Evolutionary conservation across 495 filamentous ascomycete species (phyloP).

Genomic region (Xylaria sp.): DNA sequence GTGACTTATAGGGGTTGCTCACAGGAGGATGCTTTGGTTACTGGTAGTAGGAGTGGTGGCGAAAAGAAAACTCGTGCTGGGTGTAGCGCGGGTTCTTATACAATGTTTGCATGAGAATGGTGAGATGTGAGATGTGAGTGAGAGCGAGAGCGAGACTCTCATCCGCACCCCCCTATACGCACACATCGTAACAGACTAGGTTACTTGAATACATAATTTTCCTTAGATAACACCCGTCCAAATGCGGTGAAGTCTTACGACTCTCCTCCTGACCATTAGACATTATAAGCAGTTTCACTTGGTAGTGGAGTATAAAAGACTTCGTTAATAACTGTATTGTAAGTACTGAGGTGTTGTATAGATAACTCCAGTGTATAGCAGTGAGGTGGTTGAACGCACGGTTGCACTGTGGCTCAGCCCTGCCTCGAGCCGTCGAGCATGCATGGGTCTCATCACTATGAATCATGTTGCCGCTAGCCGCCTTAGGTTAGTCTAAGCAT

Average conservation of each 20-base stretch:
- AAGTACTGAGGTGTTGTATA: too few species aligned
- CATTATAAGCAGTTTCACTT: not conserved
- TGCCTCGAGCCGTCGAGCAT: not conserved
- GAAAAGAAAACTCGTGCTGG: not conserved
- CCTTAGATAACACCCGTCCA: not conserved
- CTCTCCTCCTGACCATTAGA: not conserved
- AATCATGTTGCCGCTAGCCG: conserved; percentile 27
- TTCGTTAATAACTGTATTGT: not conserved
- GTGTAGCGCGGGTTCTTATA: conserved; percentile 7
- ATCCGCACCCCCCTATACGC: not conserved
- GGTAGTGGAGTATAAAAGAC: not conserved
- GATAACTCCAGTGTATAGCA: too few species aligned
- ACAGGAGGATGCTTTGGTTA: not conserved
- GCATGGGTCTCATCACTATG: conserved; percentile 26
- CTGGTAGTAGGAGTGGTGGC: not conserved
- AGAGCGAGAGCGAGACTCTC: not conserved
- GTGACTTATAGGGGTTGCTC: conserved; percentile 2
- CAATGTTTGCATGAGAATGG: too few species aligned
- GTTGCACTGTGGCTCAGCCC: conserved; percentile 18
- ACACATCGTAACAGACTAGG: not conserved
- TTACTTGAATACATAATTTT: too few species aligned
- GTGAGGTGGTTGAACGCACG: too few species aligned
- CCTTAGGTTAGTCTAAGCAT: not conserved
- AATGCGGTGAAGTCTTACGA: not conserved
- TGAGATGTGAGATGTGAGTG: too few species aligned